phyloP scores from a whole-genome alignment of 2,329 filamentous ascomycete species.

The Clonostachys sp. region DNA sequence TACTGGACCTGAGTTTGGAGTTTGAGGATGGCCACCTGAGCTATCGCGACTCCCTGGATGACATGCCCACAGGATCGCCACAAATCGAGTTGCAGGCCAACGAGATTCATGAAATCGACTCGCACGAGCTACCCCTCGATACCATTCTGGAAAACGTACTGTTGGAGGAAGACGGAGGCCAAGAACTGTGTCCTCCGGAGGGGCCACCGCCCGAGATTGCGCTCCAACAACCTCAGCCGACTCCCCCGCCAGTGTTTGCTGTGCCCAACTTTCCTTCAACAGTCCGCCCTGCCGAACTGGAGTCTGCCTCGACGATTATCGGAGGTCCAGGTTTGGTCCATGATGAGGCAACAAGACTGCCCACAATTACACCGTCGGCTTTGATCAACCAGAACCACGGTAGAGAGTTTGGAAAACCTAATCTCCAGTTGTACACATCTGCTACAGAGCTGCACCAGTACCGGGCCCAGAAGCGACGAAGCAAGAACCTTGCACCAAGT shows the following conservation, averaged over 20 bases:
- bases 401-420: conserved; percentile 18
- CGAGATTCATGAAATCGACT: conserved; percentile 50
- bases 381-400: conserved; percentile 10
- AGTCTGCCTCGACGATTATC: conserved; percentile 5
- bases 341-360: no score
- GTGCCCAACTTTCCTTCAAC: neutral
- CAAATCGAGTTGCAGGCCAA: conserved; percentile 41
- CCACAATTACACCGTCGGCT: conserved; percentile 14
- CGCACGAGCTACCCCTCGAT: conserved; percentile 26
- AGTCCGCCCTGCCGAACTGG: conserved; percentile 14
- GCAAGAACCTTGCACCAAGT: conserved; percentile 39
- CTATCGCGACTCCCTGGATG: conserved; percentile 17
- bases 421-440: conserved; percentile 30
- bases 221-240: conserved; percentile 11
- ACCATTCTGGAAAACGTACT: conserved; percentile 14
- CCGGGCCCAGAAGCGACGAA: conserved; percentile 16
- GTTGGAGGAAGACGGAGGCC: conserved; percentile 6
- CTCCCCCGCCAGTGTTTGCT: conserved; percentile 8
- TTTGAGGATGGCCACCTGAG: conserved; percentile 35
- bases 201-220: conserved; percentile 1
- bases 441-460: conserved; percentile 20
- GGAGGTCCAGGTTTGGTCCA: no score
- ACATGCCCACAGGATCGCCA: neutral
- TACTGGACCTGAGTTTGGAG: conserved; percentile 11
- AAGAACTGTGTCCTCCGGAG: neutral